These are phyloP conservation scores for Orbilia quercus DNA, from an alignment of 2,329 filamentous ascomycete genomes.

Conservation along the genomic window DNA sequence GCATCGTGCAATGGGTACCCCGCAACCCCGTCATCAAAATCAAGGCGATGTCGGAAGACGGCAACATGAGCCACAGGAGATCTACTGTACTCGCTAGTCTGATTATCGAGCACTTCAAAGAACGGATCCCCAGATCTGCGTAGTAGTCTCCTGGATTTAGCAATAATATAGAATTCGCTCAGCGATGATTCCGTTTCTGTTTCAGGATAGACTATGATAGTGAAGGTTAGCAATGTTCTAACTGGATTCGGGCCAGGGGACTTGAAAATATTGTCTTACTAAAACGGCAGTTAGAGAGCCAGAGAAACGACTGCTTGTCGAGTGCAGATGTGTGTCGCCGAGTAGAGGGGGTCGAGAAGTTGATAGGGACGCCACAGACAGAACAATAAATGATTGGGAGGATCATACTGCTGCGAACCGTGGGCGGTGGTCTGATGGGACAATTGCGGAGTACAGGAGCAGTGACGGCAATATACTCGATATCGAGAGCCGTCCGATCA, in stretches of 20 bases:
- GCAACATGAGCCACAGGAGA: not conserved
- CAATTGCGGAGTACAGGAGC: too few species aligned
- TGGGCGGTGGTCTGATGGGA: too few species aligned
- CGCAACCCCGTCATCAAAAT: not conserved
- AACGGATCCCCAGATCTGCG: not conserved
- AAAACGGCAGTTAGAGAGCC: constrained; percentile 4
- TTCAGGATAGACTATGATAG: constrained; percentile 1
- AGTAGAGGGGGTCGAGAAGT: too few species aligned
- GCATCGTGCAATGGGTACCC: constrained; percentile 2
- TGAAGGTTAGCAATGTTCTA: not conserved
- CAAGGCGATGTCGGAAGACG: constrained; percentile 2
- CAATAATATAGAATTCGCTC: not conserved
- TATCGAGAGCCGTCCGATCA: too few species aligned
- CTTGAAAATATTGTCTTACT: not conserved
- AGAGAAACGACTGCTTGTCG: not conserved
- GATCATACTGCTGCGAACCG: too few species aligned
- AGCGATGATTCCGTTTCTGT: not conserved
- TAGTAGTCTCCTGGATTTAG: not conserved
- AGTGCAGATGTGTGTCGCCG: too few species aligned
- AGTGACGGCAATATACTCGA: too few species aligned
- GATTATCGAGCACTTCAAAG: constrained; percentile 8
- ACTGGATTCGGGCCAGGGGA: not conserved
- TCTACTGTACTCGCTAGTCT: not conserved
- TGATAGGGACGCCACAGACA: too few species aligned
- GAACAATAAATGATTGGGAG: too few species aligned